Evolutionary conservation across 1,284 basidiomycete species (phyloP), one percentile per base, ranked within the genome.

Genomic region (Trametes polyzona): DNA sequence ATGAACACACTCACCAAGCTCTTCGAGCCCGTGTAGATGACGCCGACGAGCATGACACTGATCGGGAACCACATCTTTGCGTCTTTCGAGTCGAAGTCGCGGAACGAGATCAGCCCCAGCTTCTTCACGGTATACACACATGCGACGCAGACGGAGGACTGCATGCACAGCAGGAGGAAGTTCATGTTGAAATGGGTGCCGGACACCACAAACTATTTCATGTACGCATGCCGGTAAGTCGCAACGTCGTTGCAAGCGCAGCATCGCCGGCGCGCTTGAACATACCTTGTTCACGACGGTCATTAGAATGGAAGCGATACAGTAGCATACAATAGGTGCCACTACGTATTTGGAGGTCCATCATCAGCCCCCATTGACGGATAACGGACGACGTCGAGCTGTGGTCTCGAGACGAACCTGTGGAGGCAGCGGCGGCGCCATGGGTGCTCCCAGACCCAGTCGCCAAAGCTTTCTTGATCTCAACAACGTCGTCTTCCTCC

Each of bases 21-120:
- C 76, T 99, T 99, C 42, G 93, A 96, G 8, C 97, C 97, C 0
- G 97, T 98, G 75, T 98, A 99, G 72, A 99, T 99, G 48, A 99
- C 96, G 53, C 83, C 83, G 54, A 98, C 96, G 39, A 99, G 88
- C 64, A 96, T 78, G 64, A 90, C 88, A 64, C 93, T 96, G 69
- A 99, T 92, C 8, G 96, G 96, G 73, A 94, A 93, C 97, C 97
- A 99, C 49, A 82, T 79, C 72, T 90, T 95, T 21, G 93, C 95
- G 69, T 98, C 95, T 65, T 88, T 81, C 66, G 76, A 73, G 75
- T 95, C 90, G 70, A 96, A 95, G 62, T 87, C 82, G 55, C 96
- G 85, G 77, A 98, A 95, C 26, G 88, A 88, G 65, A 99, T 96
- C 52, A 96, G 69, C n/a, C 93, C 89, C 2, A 87, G 43, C 57